phyloP scores from a whole-genome alignment of 305 asterid genomes.

The Fraxinus latifolia region DNA sequence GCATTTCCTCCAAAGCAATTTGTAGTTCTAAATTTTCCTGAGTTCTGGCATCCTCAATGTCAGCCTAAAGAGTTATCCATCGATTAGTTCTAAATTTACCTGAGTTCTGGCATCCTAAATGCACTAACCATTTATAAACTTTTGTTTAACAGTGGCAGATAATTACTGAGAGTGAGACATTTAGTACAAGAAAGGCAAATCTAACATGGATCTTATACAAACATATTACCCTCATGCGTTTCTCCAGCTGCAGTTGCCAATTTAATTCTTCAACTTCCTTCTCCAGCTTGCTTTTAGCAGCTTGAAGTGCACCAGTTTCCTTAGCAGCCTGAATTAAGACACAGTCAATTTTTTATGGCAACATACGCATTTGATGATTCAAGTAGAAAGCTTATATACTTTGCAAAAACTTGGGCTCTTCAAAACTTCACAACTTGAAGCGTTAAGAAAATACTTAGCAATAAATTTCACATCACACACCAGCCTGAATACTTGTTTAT shows the following conservation, averaged over 20 bases:
- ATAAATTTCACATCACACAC: background rate
- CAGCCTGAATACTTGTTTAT: conserved; percentile 4
- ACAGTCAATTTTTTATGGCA: background rate
- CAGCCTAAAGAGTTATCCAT: conserved; percentile 29
- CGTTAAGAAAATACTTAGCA: background rate
- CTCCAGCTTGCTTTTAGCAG: conserved; percentile 69
- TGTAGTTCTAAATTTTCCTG: conserved; percentile 41
- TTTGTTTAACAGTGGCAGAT: conserved; percentile 13
- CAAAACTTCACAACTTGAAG: conserved; percentile 1
- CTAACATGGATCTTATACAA: conserved; percentile 5
- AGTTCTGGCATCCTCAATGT: conserved; percentile 45
- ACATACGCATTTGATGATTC: conserved; percentile 15
- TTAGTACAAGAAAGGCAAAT: background rate
- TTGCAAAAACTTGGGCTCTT: conserved; percentile 9
- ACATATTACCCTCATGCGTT: conserved; percentile 55
- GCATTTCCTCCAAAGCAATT: conserved; percentile 44
- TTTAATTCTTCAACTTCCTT: conserved; percentile 66
- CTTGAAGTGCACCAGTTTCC: conserved; percentile 86
- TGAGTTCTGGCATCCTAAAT: background rate
- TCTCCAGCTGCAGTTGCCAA: conserved; percentile 63
- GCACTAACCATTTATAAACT: conserved; percentile 4
- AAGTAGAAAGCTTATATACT: background rate
- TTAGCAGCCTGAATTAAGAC: conserved; percentile 63
- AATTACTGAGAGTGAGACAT: conserved; percentile 11
- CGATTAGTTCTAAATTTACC: background rate